Evolutionary conservation across 805 yeast species (phyloP), one percentile per base, ranked within the genome.

Genomic region (Cyberlindnera xishuangbannaensis): DNA sequence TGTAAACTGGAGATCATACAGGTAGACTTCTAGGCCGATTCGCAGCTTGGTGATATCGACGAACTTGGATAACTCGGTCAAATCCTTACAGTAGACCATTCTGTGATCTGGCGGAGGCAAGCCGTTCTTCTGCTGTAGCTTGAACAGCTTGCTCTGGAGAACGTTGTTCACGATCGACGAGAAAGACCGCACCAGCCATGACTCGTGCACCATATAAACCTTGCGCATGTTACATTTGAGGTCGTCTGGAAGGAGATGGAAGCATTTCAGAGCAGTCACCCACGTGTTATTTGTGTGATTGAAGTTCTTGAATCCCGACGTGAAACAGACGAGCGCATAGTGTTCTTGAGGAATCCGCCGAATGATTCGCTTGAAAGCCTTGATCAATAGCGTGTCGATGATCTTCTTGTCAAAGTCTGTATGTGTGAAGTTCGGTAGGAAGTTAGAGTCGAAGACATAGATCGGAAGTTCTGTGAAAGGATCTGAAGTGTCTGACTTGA

Each of bases 141-240:
- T 51, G 32, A 66, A 47, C 18, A 67, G 62, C 41, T 74, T 76
- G 35, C 70, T 58, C 34, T 68, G 65, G 34, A 76, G 60, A 2
- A 83, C 77, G 48, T 79, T 82, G 36, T 77, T 67, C 39, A 84
- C 61, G 16, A 86, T 69, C 34, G 83, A 87, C 12, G 82, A 72
- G 23, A 85, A 70, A 0, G 95, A 79, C 47, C 86, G 75, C 18
- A 85, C 73, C 59, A 88, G 73, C 92, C 96, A 87, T 29, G 83
- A 80, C 45, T 88, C 96, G 58, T 90, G 97, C 3, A 90, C 95
- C 19, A 88, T 71, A 43, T 79, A 82, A 3, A 86, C 64, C 48
- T 76, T 79, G 32, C 62, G 61, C 27, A 90, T 58, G 35, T 71
- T 65, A 33, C 71, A 69, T 39, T 74, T 71, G 27, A 68, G 59